These are phyloP conservation scores for Mycena floridula DNA, from an alignment of 768 basidiomycete species.

Conservation along the genomic window DNA sequence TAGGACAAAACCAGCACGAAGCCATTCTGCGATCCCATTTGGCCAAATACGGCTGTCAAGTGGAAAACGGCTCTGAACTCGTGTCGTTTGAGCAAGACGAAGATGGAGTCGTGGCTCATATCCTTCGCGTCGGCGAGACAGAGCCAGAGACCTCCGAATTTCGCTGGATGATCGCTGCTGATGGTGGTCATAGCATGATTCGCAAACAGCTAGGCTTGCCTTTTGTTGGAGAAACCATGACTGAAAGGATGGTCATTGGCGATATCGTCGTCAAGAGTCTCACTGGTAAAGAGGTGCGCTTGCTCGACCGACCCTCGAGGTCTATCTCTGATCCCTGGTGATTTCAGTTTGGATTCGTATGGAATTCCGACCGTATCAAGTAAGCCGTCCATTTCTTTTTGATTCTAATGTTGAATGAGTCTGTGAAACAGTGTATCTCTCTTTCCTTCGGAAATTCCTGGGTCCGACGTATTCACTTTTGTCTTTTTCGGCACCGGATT, in stretches of 20 bases:
- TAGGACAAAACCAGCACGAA: constrained; percentile 13
- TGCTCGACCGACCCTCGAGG: not conserved
- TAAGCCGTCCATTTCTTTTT: not conserved
- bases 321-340: not conserved
- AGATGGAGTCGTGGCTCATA: constrained; percentile 16
- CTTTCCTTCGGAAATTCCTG: not conserved
- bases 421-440: not conserved
- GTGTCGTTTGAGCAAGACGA: constrained; percentile 20
- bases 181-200: constrained; percentile 10
- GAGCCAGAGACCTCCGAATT: constrained; percentile 1
- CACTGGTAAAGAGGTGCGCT: not conserved
- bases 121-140: constrained; percentile 6
- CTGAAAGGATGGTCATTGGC: constrained; percentile 5
- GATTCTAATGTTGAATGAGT: not conserved
- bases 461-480: not conserved
- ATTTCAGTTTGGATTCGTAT: not conserved
- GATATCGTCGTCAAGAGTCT: constrained; percentile 10
- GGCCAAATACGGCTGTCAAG: constrained; percentile 5
- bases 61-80: constrained; percentile 23
- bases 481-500: not conserved
- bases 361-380: not conserved
- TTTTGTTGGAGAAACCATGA: constrained; percentile 11
- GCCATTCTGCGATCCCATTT: constrained; percentile 9
- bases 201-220: constrained; percentile 9
- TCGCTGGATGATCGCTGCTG: constrained; percentile 6